Percentiles rank a stretch among this genome's conserved stretches.
phyloP scores from a whole-genome alignment of 2,329 filamentous ascomycete genomes.

The Didymella segeticola region DNA sequence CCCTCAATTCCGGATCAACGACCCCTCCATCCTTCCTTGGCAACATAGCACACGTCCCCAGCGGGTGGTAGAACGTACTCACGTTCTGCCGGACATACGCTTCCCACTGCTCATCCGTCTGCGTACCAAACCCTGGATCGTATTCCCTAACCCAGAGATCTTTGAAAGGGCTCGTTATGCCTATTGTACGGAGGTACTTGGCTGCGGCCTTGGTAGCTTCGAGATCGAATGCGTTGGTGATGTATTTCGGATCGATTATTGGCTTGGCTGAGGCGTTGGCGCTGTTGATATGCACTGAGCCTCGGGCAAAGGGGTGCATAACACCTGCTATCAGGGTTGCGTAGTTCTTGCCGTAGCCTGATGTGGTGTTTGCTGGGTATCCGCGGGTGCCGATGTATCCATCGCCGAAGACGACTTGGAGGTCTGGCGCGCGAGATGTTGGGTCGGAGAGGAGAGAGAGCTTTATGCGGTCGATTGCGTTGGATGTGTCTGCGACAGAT shows the following conservation, averaged over 20 bases:
- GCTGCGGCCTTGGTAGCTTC: conserved; percentile 18
- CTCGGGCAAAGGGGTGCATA: conserved; percentile 39
- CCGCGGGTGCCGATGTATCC: conserved; percentile 52
- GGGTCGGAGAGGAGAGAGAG: conserved; percentile 43
- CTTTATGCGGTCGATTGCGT: conserved; percentile 24
- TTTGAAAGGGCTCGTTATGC: conserved; percentile 33
- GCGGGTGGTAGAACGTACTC: conserved; percentile 33
- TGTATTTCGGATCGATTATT: conserved; percentile 31
- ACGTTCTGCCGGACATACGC: conserved; percentile 21
- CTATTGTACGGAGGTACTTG: conserved; percentile 34
- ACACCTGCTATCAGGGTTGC: conserved; percentile 39
- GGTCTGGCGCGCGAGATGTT: conserved; percentile 43
- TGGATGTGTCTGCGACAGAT: conserved; percentile 19
- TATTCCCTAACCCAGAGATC: conserved; percentile 36
- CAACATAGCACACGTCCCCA: conserved; percentile 47
- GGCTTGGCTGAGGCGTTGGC: conserved; percentile 20
- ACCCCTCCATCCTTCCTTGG: conserved; percentile 34
- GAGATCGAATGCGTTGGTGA: conserved; percentile 27
- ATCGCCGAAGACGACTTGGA: conserved; percentile 55
- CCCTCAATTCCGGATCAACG: conserved; percentile 27
- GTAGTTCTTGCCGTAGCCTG: conserved; percentile 29
- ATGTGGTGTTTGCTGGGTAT: conserved; percentile 33
- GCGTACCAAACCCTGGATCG: conserved; percentile 26
- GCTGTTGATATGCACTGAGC: conserved; percentile 28
- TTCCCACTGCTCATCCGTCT: conserved; percentile 32